These are phyloP conservation scores for Clarireedia homoeocarpa DNA, from an alignment of 2,329 filamentous ascomycete species.

Conservation along the genomic window DNA sequence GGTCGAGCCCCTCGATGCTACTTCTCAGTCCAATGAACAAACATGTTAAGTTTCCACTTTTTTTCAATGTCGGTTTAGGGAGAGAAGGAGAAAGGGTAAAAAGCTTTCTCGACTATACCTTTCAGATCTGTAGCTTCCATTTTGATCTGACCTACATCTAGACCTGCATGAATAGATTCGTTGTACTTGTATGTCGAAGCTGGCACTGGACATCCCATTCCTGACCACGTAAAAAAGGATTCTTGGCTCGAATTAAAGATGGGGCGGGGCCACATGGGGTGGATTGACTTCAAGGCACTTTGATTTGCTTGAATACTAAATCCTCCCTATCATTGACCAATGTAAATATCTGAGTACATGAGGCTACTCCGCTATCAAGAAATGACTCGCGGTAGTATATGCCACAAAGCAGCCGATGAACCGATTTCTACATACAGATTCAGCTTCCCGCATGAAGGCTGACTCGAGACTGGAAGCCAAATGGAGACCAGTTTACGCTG, in stretches of 20 bases:
- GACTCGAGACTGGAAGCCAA: not conserved
- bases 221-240: slow-evolving; percentile 3
- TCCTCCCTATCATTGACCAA: slow-evolving; percentile 2
- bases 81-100: not conserved
- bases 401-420: slow-evolving; percentile 8
- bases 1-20: not conserved
- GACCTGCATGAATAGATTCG: slow-evolving; percentile 3
- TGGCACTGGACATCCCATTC: slow-evolving; percentile 5
- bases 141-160: slow-evolving; percentile 6
- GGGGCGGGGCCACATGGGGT: not conserved
- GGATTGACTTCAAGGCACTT: not conserved
- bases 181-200: not conserved
- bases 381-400: slow-evolving; percentile 4
- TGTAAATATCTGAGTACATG: slow-evolving; percentile 1
- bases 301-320: not conserved
- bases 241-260: not conserved
- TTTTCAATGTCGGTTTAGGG: not conserved
- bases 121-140: slow-evolving; percentile 3
- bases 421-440: not conserved
- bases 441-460: not conserved
- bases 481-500: not conserved
- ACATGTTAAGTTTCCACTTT: not conserved
- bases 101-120: not conserved
- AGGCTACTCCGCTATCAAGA: slow-evolving; percentile 6
- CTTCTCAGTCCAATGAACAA: not conserved